Conservation (phyloP, 1,284 basidiomycete species). For the Leccinum subrobustum region DNA sequence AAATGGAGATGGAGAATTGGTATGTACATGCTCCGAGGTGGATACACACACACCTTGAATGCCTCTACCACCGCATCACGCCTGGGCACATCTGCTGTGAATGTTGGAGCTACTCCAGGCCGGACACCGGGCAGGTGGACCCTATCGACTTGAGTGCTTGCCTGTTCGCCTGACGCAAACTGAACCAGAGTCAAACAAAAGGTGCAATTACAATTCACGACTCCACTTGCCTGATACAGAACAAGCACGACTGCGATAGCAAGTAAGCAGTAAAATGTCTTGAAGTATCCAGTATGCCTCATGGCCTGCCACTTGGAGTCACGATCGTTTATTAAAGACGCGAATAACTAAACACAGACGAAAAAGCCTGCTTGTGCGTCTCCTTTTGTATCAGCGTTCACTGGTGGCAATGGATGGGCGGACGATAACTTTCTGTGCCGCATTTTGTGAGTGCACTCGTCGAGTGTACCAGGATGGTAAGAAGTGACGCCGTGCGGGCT, state of each 20-base stretch:
- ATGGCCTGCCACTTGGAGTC: slow-evolving; percentile 10
- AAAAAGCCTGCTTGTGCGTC: slow-evolving; percentile 11
- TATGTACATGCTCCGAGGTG: slow-evolving; percentile 1
- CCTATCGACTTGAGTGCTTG: slow-evolving; percentile 3
- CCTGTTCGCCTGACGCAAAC: slow-evolving; percentile 13
- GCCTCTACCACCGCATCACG: slow-evolving; percentile 72
- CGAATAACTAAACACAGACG: background rate
- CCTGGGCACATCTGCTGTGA: slow-evolving; percentile 56
- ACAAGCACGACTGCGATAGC: slow-evolving; percentile 8
- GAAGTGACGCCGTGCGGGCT: background rate
- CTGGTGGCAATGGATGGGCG: background rate
- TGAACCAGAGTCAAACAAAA: slow-evolving; percentile 10
- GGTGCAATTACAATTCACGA: background rate
- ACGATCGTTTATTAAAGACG: background rate
- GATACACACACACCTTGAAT: slow-evolving; percentile 60
- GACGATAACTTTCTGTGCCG: slow-evolving; percentile 25
- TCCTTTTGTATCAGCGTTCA: background rate
- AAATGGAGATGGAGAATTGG: slow-evolving; percentile 16
- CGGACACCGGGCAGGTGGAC: slow-evolving; percentile 24
- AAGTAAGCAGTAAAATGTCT: slow-evolving; percentile 19
- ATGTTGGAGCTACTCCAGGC: slow-evolving; percentile 18
- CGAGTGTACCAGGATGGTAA: background rate
- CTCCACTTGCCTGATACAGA: slow-evolving; percentile 24
- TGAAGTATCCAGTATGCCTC: background rate
- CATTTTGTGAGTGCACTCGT: slow-evolving; percentile 11